Evolutionary conservation across 1,284 basidiomycete genomes (phyloP), one percentile per base, ranked within the genome.

Genomic region (Albatrellus sp.): DNA sequence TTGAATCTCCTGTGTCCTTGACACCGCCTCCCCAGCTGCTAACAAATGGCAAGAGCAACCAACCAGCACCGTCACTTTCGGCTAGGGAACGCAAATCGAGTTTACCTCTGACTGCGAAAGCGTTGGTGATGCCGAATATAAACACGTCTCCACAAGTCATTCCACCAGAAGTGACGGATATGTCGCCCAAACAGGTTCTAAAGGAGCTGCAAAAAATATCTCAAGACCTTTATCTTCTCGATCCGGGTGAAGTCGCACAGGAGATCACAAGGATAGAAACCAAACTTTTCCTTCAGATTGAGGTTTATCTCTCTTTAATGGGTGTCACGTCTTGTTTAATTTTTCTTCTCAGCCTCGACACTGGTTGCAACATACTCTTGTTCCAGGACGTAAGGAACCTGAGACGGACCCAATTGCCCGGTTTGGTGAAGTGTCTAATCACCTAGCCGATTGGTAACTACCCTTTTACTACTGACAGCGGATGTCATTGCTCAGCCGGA

Each of bases 361-460:
- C 56, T 89, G 85, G 86, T 67, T 89, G 19, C 70, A 77, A 46
- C 82, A 79, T 56, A 80, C 81, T 9, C 73, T 88, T 48, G 69
- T 73, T 30, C 71, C 75, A 17, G 76, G 76, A 38, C 76, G 74
- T 56, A 83, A 80, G 55, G 72, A 79, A 50, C 66, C 68, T 3
- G 70, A 73, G 48, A 67, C 60, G 9, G 78, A 86, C 54, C 68
- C 79, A 6, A 84, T 89, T 46, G 70, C 73, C 12, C 67, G 70
- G 17, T 85, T 84, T 57, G 83, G 80, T 50, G 64, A 68, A 12
- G 65, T 84, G 48, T 83, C 82, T 32, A 85, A 86, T 59, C 80
- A 83, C 57, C 67, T 89, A 33, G 82, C 77, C 24, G 74, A 79
- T 55, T 89, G 84, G 86, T 84, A 12, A 31, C 16, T 37, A 48